Evolutionary conservation across 805 yeast genomes (phyloP).

Genomic region (Saturnispora saitoi): DNA sequence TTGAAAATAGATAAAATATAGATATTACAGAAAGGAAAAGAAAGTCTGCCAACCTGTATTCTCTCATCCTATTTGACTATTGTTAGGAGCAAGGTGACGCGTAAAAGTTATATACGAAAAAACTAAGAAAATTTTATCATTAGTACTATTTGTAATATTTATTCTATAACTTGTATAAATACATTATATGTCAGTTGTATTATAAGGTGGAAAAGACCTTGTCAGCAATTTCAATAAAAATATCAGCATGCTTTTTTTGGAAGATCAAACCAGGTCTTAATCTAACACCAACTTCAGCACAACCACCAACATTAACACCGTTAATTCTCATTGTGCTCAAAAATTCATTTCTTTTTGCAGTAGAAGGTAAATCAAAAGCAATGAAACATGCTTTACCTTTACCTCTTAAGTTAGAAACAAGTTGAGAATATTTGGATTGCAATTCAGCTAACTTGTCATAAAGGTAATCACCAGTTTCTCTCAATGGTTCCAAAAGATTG

Average conservation of each 20-base stretch:
- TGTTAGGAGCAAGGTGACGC: neutral
- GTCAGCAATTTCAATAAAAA: slow-evolving; percentile 41
- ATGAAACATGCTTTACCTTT: slow-evolving; percentile 68
- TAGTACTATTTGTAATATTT: neutral
- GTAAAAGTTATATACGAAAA: neutral
- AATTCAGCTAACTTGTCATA: slow-evolving; percentile 46
- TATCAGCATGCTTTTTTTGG: slow-evolving; percentile 72
- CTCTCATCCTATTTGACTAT: slow-evolving; percentile 20
- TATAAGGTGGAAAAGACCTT: slow-evolving; percentile 27
- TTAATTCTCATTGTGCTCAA: slow-evolving; percentile 46
- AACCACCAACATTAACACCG: slow-evolving; percentile 80
- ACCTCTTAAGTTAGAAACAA: slow-evolving; percentile 57
- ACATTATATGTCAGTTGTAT: neutral
- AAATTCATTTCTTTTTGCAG: slow-evolving; percentile 53
- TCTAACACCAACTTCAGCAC: slow-evolving; percentile 72
- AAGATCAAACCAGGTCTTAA: slow-evolving; percentile 73
- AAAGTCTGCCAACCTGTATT: slow-evolving; percentile 24
- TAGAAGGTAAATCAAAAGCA: slow-evolving; percentile 63
- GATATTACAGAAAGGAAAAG: slow-evolving; percentile 20
- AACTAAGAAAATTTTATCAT: too few relatives aligned
- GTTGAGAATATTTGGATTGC: slow-evolving; percentile 45
- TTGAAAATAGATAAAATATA: slow-evolving; percentile 20
- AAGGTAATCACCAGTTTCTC: slow-evolving; percentile 59
- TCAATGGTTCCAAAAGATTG: slow-evolving; percentile 47
- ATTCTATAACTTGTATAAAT: neutral